Evolutionary conservation across 192 early-diverging fungal genomes (phyloP).

Genomic region (Backusella morwellensis): DNA sequence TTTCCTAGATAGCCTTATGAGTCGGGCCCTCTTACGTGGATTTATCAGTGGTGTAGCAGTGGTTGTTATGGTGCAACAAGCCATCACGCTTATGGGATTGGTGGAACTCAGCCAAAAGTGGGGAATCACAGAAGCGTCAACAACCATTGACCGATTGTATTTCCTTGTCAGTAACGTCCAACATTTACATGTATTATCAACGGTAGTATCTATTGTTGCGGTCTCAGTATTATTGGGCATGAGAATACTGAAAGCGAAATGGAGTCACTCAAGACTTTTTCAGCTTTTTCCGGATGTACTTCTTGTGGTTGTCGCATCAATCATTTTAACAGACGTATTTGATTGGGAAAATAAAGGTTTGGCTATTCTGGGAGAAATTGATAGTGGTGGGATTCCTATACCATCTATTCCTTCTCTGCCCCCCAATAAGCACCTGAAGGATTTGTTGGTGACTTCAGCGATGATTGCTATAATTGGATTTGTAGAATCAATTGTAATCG

Average conservation of each 20-base stretch:
- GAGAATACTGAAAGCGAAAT: slow-evolving; percentile 51
- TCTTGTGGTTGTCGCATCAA: slow-evolving; percentile 77
- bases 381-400: slow-evolving; percentile 58
- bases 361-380: slow-evolving; percentile 73
- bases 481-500: slow-evolving; percentile 96
- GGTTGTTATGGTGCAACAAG: slow-evolving; percentile 92
- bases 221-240: slow-evolving; percentile 65
- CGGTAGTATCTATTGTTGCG: slow-evolving; percentile 65
- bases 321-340: slow-evolving; percentile 57
- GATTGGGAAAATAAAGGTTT: slow-evolving; percentile 76
- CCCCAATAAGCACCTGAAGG: slow-evolving; percentile 56
- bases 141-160: slow-evolving; percentile 76
- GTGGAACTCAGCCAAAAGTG: slow-evolving; percentile 34
- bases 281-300: slow-evolving; percentile 91
- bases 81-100: slow-evolving; percentile 72
- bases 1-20: slow-evolving; percentile 95
- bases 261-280: slow-evolving; percentile 42
- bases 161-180: slow-evolving; percentile 63
- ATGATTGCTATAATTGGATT: slow-evolving; percentile 96
- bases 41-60: slow-evolving; percentile 94
- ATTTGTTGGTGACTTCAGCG: slow-evolving; percentile 78
- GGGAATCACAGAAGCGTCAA: slow-evolving; percentile 59
- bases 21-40: slow-evolving; percentile 86
- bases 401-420: slow-evolving; percentile 64
- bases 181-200: slow-evolving; percentile 65